These are phyloP conservation scores for Angomonas deanei DNA, from an alignment of 208 protist species.

Conservation along the genomic window DNA sequence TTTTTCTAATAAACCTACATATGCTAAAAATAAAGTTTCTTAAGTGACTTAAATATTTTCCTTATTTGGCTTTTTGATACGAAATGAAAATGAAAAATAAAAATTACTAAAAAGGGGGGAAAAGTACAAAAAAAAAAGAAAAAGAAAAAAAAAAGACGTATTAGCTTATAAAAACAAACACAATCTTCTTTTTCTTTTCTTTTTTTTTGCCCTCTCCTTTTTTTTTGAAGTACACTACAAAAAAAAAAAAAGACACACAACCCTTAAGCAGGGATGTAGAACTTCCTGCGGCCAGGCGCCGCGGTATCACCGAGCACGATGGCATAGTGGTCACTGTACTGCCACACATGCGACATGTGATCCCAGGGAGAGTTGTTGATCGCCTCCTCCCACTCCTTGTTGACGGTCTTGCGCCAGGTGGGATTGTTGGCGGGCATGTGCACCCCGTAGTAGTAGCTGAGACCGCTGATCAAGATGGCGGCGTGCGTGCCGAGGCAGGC, in stretches of 20 bases:
- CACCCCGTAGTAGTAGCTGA: slow-evolving; percentile 72
- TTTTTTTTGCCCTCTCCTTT: neutral
- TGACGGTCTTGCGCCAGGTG: slow-evolving; percentile 85
- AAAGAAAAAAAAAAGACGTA: slow-evolving; percentile 6
- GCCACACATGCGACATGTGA: slow-evolving; percentile 88
- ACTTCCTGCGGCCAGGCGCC: slow-evolving; percentile 53
- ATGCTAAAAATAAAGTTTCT: no score
- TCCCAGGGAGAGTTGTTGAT: slow-evolving; percentile 89
- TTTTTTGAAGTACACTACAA: neutral
- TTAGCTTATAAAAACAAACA: slow-evolving; percentile 11
- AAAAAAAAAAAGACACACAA: neutral
- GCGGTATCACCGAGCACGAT: slow-evolving; percentile 54
- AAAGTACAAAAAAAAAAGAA: slow-evolving; percentile 12
- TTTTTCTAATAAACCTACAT: no score
- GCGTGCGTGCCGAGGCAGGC: slow-evolving; percentile 32
- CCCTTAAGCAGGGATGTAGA: slow-evolving; percentile 73
- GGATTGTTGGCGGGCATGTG: slow-evolving; percentile 81
- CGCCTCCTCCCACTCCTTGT: slow-evolving; percentile 90
- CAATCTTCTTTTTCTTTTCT: neutral
- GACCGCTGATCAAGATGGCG: slow-evolving; percentile 31
- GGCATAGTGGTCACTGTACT: slow-evolving; percentile 80
- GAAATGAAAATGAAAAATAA: slow-evolving; percentile 8
- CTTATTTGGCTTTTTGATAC: no score
- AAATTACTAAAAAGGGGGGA: no score
- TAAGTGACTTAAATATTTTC: no score